These are phyloP conservation scores for Globisporangium echinulatum DNA, from an alignment of 352 stramenopile genomes.

Conservation along the genomic window DNA sequence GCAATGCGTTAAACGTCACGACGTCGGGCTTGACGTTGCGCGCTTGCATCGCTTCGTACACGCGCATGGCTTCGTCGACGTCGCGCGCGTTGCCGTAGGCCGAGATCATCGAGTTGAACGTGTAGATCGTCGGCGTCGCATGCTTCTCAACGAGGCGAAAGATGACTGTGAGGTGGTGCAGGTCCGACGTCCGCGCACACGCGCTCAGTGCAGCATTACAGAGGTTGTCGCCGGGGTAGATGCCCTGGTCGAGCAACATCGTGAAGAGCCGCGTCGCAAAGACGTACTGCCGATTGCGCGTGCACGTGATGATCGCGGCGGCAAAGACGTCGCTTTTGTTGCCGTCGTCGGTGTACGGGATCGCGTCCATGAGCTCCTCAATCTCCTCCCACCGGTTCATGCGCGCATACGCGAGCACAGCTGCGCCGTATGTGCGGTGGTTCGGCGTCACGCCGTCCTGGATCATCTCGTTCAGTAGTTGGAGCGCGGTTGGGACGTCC, in stretches of 20 bases:
- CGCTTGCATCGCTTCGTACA: slow-evolving; percentile 41
- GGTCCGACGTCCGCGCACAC: slow-evolving; percentile 53
- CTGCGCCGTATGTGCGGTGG: slow-evolving; percentile 66
- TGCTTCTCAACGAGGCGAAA: slow-evolving; percentile 57
- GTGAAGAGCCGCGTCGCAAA: slow-evolving; percentile 55
- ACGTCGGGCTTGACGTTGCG: slow-evolving; percentile 33
- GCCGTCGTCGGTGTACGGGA: slow-evolving; percentile 45
- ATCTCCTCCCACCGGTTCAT: slow-evolving; percentile 69
- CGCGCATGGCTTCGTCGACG: slow-evolving; percentile 53
- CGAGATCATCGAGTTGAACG: slow-evolving; percentile 81
- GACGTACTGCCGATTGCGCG: slow-evolving; percentile 58
- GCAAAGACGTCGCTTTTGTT: slow-evolving; percentile 65
- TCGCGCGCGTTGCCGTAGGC: slow-evolving; percentile 62
- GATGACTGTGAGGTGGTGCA: slow-evolving; percentile 52
- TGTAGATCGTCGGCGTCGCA: slow-evolving; percentile 56
- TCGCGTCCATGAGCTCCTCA: slow-evolving; percentile 46
- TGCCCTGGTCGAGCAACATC: slow-evolving; percentile 55
- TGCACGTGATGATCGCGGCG: slow-evolving; percentile 70
- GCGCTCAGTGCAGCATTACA: slow-evolving; percentile 65
- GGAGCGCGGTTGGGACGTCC: slow-evolving; percentile 46
- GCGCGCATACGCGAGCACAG: slow-evolving; percentile 61
- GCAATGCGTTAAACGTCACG: slow-evolving; percentile 69
- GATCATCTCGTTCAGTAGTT: slow-evolving; percentile 78
- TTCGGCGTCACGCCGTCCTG: slow-evolving; percentile 46
- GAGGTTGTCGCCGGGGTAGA: slow-evolving; percentile 67